phyloP scores from a whole-genome alignment of 1,284 basidiomycete species.

The Erythrobasidium hasegawianum region DNA sequence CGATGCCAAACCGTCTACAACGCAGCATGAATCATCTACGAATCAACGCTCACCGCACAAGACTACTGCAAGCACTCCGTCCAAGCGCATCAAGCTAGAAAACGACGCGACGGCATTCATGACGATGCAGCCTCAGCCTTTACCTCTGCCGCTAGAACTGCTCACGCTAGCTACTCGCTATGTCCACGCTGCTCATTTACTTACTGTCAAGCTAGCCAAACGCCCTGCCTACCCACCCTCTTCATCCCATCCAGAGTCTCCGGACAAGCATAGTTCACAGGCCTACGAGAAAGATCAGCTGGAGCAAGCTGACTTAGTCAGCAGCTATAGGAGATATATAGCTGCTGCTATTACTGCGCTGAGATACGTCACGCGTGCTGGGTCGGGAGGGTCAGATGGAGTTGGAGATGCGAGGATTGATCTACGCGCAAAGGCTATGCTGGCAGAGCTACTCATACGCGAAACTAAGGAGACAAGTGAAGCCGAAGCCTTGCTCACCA shows the following conservation, averaged over 20 bases:
- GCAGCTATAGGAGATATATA: constrained; percentile 19
- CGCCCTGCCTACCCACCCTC: neutral
- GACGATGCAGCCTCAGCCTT: neutral
- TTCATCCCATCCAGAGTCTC: neutral
- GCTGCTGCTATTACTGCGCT: constrained; percentile 7
- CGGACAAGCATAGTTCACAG: neutral
- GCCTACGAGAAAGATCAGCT: neutral
- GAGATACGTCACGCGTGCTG: constrained; percentile 6
- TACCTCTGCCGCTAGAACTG: constrained; percentile 18
- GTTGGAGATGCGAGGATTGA: constrained; percentile 7
- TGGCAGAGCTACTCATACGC: constrained; percentile 22
- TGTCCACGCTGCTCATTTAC: constrained; percentile 10
- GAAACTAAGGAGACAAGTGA: constrained; percentile 17
- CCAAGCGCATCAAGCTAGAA: no score
- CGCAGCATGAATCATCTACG: no score
- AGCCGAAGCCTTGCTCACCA: constrained; percentile 9
- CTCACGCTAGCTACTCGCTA: constrained; percentile 20
- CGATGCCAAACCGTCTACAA: no score
- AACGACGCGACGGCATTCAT: no score
- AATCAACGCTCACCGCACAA: no score
- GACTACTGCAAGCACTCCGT: no score
- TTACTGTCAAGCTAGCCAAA: constrained; percentile 5
- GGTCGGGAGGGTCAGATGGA: constrained; percentile 2
- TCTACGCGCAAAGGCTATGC: constrained; percentile 17
- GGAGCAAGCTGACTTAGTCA: constrained; percentile 2